Evolutionary conservation across 352 stramenopile genomes (phyloP).

Genomic region (Pythium rhizo-oryzae): DNA sequence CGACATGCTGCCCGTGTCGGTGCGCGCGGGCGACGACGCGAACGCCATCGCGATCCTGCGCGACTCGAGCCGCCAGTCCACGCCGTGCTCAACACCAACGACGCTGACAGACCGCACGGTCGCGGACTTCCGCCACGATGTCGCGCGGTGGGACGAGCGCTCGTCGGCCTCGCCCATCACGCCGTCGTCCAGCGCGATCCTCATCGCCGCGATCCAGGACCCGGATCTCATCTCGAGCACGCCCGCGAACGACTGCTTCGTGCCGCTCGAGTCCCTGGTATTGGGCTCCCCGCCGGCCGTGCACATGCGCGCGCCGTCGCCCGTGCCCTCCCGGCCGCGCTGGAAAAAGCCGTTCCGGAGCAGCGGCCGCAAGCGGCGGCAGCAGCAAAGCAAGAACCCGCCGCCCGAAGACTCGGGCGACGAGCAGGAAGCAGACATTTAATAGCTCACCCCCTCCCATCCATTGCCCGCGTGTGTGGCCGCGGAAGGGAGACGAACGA

Average conservation of each 20-base stretch:
- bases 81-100: slow-evolving; percentile 25
- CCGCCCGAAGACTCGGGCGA: slow-evolving; percentile 35
- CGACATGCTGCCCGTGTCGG: slow-evolving; percentile 38
- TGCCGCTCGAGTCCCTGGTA: slow-evolving; percentile 40
- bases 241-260: slow-evolving; percentile 40
- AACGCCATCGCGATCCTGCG: slow-evolving; percentile 57
- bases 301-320: slow-evolving; percentile 2
- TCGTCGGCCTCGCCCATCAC: slow-evolving; percentile 55
- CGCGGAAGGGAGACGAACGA: too few species aligned
- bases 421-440: slow-evolving; percentile 41
- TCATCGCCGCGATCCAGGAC: slow-evolving; percentile 33
- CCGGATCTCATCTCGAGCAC: slow-evolving; percentile 17
- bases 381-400: slow-evolving; percentile 12
- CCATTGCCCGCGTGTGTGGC: background rate
- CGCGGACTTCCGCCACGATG: slow-evolving; percentile 50
- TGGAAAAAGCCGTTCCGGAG: slow-evolving; percentile 18
- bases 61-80: slow-evolving; percentile 41
- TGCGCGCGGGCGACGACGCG: slow-evolving; percentile 37
- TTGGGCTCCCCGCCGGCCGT: slow-evolving; percentile 20
- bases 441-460: background rate
- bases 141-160: slow-evolving; percentile 51
- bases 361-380: slow-evolving; percentile 20
- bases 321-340: background rate
- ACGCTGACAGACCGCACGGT: slow-evolving; percentile 31
- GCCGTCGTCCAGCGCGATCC: slow-evolving; percentile 40